These are phyloP conservation scores for Pseudohalonectria lignicola DNA, from an alignment of 2,329 filamentous ascomycete species.

Conservation along the genomic window DNA sequence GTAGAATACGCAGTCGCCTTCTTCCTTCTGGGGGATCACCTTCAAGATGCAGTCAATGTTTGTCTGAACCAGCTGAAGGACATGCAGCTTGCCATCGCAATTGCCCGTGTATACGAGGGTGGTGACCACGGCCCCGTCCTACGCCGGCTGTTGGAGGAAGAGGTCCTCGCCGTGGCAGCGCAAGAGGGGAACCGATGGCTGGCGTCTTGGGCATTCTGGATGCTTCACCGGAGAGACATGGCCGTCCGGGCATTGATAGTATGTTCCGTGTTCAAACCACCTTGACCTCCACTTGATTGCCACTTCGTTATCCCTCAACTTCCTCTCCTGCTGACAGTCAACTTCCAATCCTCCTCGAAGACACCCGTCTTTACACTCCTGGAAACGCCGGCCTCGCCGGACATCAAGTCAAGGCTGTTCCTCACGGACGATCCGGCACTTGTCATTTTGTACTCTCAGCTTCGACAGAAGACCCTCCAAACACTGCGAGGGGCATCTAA, in stretches of 20 bases:
- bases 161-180: constrained; percentile 66
- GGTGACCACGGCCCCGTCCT: constrained; percentile 72
- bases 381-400: constrained; percentile 55
- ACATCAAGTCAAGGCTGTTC: constrained; percentile 66
- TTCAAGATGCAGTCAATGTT: constrained; percentile 77
- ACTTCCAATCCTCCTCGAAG: no score
- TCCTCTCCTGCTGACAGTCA: no score
- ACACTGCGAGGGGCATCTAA: constrained; percentile 78
- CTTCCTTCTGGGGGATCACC: constrained; percentile 78
- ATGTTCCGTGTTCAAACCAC: no score
- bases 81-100: constrained; percentile 77
- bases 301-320: no score
- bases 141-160: constrained; percentile 63
- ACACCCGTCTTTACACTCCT: constrained; percentile 69
- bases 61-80: constrained; percentile 82
- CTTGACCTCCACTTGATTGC: no score
- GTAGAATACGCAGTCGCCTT: constrained; percentile 89
- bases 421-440: constrained; percentile 85
- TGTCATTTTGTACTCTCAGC: constrained; percentile 75
- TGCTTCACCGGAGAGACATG: constrained; percentile 71
- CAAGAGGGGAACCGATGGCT: constrained; percentile 85
- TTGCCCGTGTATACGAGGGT: constrained; percentile 79
- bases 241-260: constrained; percentile 76
- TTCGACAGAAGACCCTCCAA: constrained; percentile 71
- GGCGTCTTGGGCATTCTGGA: constrained; percentile 92